These are phyloP conservation scores for Myxozyma melibiosi DNA, from an alignment of 805 yeast genomes.

Conservation along the genomic window DNA sequence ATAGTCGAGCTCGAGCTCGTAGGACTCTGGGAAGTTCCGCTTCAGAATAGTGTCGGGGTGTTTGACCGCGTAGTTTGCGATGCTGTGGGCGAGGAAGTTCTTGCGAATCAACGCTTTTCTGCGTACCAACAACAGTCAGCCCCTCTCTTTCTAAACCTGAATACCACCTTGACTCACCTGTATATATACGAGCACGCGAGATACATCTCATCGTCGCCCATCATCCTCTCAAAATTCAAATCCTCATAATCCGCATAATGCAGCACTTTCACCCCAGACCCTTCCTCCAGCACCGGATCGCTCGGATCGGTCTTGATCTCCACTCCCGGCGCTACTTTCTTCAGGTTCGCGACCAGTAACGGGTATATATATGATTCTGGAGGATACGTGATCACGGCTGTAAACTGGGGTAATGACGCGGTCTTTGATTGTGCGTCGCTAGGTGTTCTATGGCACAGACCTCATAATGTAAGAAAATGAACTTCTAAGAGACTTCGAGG, in stretches of 20 bases:
- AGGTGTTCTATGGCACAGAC: background rate
- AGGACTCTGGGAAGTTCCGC: constrained; percentile 70
- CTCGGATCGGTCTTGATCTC: constrained; percentile 35
- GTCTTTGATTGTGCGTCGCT: background rate
- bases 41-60: constrained; percentile 66
- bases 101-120: constrained; percentile 89
- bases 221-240: constrained; percentile 69
- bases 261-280: constrained; percentile 48
- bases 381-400: constrained; percentile 43
- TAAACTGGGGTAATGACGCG: constrained; percentile 1
- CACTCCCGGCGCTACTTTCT: constrained; percentile 43
- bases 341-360: constrained; percentile 43
- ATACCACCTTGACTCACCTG: constrained; percentile 34
- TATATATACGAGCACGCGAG: constrained; percentile 78
- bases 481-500: background rate
- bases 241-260: constrained; percentile 93
- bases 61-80: constrained; percentile 73
- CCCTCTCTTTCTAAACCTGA: background rate
- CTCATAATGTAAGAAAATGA: background rate
- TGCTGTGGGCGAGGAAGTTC: constrained; percentile 82
- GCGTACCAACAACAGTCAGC: background rate
- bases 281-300: constrained; percentile 35
- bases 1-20: constrained; percentile 83
- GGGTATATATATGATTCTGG: constrained; percentile 48
- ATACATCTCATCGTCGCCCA: constrained; percentile 51